phyloP scores from a whole-genome alignment of 2,329 filamentous ascomycete species.

The Calonectria honghensis region DNA sequence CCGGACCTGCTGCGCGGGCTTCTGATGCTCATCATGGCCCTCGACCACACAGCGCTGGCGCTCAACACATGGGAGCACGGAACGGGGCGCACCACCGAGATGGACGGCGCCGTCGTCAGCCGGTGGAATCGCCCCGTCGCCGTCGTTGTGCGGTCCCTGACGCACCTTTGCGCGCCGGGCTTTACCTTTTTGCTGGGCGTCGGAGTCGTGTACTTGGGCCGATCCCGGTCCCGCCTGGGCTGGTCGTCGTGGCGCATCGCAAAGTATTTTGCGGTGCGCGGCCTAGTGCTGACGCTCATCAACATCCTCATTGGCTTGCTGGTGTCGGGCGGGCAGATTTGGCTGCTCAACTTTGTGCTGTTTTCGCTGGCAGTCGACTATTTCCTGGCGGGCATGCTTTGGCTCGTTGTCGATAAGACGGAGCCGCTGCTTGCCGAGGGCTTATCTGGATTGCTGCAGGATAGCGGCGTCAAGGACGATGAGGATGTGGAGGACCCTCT shows the following conservation, averaged over 20 bases:
- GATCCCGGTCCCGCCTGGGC: slow-evolving; percentile 63
- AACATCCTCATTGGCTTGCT: slow-evolving; percentile 58
- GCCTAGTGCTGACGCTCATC: slow-evolving; percentile 60
- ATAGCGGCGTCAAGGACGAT: slow-evolving; percentile 27
- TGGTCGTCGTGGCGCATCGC: slow-evolving; percentile 61
- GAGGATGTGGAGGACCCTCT: slow-evolving; percentile 59
- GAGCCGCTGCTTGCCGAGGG: slow-evolving; percentile 58
- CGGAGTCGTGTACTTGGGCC: slow-evolving; percentile 66
- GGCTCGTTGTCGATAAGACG: slow-evolving; percentile 60
- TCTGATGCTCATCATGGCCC: slow-evolving; percentile 66
- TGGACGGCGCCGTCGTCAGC: slow-evolving; percentile 59
- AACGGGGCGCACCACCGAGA: slow-evolving; percentile 60
- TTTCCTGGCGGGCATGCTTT: slow-evolving; percentile 64
- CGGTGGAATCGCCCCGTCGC: slow-evolving; percentile 62
- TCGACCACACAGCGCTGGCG: slow-evolving; percentile 64
- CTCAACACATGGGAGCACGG: slow-evolving; percentile 65
- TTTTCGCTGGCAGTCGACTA: slow-evolving; percentile 68
- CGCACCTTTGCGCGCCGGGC: slow-evolving; percentile 67
- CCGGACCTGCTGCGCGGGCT: slow-evolving; percentile 67
- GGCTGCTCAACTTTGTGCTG: slow-evolving; percentile 66
- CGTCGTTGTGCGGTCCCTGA: slow-evolving; percentile 64
- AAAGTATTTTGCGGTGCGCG: slow-evolving; percentile 63
- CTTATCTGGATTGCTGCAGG: slow-evolving; percentile 47
- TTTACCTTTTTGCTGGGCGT: slow-evolving; percentile 68
- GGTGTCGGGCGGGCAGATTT: slow-evolving; percentile 59